These are phyloP conservation scores for Zygotorulaspora sp. DNA, from an alignment of 805 yeast species.

Conservation along the genomic window DNA sequence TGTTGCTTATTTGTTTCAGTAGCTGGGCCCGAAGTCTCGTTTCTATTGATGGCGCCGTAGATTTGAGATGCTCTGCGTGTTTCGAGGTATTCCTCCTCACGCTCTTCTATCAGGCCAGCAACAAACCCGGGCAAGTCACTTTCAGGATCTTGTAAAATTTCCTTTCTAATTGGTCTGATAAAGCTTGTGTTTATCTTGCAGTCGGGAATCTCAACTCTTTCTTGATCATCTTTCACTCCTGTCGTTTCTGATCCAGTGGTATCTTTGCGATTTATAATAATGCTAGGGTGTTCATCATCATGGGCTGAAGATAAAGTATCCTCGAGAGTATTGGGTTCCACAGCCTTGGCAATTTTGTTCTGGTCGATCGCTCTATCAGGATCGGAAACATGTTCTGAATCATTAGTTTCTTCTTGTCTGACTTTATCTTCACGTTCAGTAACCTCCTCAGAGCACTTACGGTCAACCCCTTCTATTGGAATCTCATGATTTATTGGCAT, in stretches of 20 bases:
- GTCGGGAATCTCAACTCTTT: not conserved
- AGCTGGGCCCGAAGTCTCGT: conserved; percentile 7
- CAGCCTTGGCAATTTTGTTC: too few species aligned
- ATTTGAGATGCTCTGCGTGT: not conserved
- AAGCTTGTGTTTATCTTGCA: not conserved
- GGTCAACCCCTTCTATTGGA: too few species aligned
- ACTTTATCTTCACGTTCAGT: too few species aligned
- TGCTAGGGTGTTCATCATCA: too few species aligned
- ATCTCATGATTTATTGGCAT: too few species aligned
- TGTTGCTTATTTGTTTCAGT: not conserved
- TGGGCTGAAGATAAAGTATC: too few species aligned
- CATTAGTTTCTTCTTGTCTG: too few species aligned
- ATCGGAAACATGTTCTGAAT: too few species aligned
- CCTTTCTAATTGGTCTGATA: conserved; percentile 13
- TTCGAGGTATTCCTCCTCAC: conserved; percentile 19
- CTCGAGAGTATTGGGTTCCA: too few species aligned
- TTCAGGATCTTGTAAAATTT: conserved; percentile 30
- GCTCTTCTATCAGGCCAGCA: conserved; percentile 34
- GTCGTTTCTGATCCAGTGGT: too few species aligned
- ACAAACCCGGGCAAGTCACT: conserved; percentile 35
- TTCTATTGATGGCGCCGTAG: conserved; percentile 16
- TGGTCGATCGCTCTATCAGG: too few species aligned
- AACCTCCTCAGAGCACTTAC: too few species aligned
- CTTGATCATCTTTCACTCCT: not conserved
- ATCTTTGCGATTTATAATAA: not conserved